Evolutionary conservation across 2,329 filamentous ascomycete genomes (phyloP), one percentile per base, ranked within the genome.

Genomic region (Fusarium hainanense): DNA sequence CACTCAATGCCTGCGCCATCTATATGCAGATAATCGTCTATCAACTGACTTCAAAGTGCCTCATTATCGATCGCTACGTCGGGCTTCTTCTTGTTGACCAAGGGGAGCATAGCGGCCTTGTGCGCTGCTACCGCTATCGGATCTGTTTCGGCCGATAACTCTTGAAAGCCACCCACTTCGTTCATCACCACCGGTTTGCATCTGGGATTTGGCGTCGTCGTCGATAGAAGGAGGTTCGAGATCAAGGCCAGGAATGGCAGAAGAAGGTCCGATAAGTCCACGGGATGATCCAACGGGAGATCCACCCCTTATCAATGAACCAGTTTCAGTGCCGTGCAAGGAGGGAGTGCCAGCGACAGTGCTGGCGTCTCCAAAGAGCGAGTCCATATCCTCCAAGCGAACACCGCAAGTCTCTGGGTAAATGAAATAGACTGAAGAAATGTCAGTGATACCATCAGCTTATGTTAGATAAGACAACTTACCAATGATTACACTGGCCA

Each of bases 341-440:
- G 90, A 89, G 3, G 95, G 94, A 0, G 95, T 97, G 42, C 85
- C 86, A 51, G 93, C 90, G 13, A 91, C 88, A 4, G 93, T 94
- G 27, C 93, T 96, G 37, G 94, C 93, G 79, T 99, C 96, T 70
- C 96, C 96, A 76, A 99, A 99, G 18, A 99, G 83, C 4, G 89
- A 87, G 78, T 97, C 93, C 96, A 99, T 99, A 73, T 99, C 96
- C 81, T 99, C 96, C 52, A 99, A 86, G 60, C 94, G 91, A 61
- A 99, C 90, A 75, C 97, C 97, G 72, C 94, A 96, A 0, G 96
- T 99, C 81, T 99, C 96, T 30, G 96, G 96, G 79, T 98, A 99
- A 72, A 97, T 88, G 81, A 98, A 98, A 82, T 95, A 99, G 10
- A 99, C 96, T 98, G 12, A 40, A 23, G n/a, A 21, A 3, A n/a